A percentile compares a stretch with the other conserved stretches of the same genome.
phyloP scores from a whole-genome alignment of 148 eudicot species.

The Beta vulgaris region DNA sequence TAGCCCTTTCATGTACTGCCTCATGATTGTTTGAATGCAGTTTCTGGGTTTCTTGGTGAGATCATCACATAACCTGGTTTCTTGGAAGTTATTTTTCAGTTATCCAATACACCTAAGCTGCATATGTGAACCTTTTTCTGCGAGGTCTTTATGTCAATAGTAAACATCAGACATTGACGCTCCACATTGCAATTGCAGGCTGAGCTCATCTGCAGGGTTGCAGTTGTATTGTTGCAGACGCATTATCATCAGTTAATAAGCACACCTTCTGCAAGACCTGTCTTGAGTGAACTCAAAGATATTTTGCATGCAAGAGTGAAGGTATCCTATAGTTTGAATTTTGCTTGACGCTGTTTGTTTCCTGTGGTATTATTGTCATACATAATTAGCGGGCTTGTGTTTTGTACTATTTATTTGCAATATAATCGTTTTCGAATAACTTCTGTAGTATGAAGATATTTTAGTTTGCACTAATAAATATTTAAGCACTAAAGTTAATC shows the following conservation, averaged over 20 bases:
- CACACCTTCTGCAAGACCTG: conserved; percentile 70
- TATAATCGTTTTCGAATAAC: background rate
- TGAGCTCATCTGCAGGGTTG: conserved; percentile 83
- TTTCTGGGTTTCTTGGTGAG: background rate
- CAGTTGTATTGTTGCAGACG: conserved; percentile 58
- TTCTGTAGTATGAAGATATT: background rate
- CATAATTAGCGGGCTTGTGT: background rate
- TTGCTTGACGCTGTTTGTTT: background rate
- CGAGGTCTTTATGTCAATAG: background rate
- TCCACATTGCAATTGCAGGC: conserved; percentile 46
- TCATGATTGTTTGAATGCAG: background rate
- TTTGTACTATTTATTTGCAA: background rate
- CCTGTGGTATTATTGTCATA: background rate
- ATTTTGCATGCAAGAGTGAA: conserved; percentile 73
- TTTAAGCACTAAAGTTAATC: background rate
- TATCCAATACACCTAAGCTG: background rate
- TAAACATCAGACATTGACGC: conserved; percentile 5
- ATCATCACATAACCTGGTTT: too few relatives aligned
- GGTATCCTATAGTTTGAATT: conserved; percentile 36
- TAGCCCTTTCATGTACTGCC: background rate
- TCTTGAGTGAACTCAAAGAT: conserved; percentile 63
- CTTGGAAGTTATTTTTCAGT: background rate
- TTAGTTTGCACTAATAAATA: background rate
- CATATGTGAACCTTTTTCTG: background rate
- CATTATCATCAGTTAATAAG: conserved; percentile 74